A percentile compares a stretch with the other conserved stretches of the same genome.
These are phyloP conservation scores for Malus hybrid DNA, from an alignment of 331 rosid genomes.

Conservation along the genomic window DNA sequence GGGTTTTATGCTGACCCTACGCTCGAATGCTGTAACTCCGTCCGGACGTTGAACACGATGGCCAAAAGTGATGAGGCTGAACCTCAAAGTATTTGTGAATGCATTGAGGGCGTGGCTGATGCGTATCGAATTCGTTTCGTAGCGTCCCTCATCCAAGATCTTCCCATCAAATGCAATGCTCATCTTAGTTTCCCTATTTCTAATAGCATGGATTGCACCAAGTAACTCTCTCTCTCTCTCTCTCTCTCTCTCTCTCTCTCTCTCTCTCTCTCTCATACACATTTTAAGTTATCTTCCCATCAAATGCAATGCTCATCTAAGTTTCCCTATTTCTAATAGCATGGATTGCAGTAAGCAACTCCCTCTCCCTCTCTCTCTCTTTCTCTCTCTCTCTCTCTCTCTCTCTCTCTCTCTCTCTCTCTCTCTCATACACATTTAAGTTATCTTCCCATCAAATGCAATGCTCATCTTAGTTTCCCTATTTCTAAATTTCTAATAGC, in stretches of 20 bases:
- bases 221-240: too few relatives aligned
- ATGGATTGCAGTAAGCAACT: too few relatives aligned
- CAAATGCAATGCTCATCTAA: too few relatives aligned
- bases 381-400: too few relatives aligned
- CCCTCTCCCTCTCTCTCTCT: too few relatives aligned
- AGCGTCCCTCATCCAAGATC: constrained; percentile 10
- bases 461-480: constrained; percentile 5
- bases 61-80: neutral
- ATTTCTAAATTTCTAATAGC: neutral
- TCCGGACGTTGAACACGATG: constrained; percentile 4
- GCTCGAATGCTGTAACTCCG: neutral
- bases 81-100: constrained; percentile 15
- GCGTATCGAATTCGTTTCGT: neutral
- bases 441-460: constrained; percentile 15
- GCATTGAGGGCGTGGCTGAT: constrained; percentile 19
- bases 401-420: too few relatives aligned
- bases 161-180: constrained; percentile 12
- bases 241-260: too few relatives aligned
- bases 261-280: too few relatives aligned
- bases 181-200: constrained; percentile 13
- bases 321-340: too few relatives aligned
- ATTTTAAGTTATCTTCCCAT: too few relatives aligned
- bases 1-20: neutral
- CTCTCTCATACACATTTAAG: too few relatives aligned
- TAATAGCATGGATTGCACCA: neutral